Evolutionary conservation across 2,329 filamentous ascomycete genomes (phyloP).

Genomic region (Diaporthe vexans): DNA sequence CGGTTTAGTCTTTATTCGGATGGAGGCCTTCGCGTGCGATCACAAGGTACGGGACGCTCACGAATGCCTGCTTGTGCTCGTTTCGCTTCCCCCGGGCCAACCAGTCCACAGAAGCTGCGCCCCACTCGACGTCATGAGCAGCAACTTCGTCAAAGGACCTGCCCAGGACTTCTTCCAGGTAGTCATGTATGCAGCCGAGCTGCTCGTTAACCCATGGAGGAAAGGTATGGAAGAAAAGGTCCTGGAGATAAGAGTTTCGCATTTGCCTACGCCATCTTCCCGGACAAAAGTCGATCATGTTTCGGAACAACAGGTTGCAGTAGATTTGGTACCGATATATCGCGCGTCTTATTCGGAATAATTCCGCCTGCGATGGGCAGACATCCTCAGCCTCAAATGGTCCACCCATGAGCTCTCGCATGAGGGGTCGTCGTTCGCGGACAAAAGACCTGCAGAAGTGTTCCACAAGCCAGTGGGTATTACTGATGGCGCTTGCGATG

Average conservation of each 20-base stretch:
- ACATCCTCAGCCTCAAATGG: too few species aligned
- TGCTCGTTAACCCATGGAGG: conserved; percentile 21
- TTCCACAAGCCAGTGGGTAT: neutral
- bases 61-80: conserved; percentile 16
- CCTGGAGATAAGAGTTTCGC: neutral
- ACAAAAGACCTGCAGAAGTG: neutral
- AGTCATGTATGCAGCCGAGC: conserved; percentile 27
- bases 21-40: neutral
- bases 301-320: neutral
- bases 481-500: neutral
- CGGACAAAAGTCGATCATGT: neutral
- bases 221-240: neutral
- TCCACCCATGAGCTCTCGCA: neutral
- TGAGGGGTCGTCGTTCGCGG: neutral
- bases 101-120: conserved; percentile 16
- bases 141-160: conserved; percentile 19
- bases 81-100: neutral
- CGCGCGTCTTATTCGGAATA: neutral
- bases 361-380: neutral
- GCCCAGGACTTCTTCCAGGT: neutral
- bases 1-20: too few species aligned
- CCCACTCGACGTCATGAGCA: conserved; percentile 9
- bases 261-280: too few species aligned
- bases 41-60: neutral
- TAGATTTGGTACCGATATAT: conserved; percentile 29